phyloP scores from a whole-genome alignment of 2,329 filamentous ascomycete species.

The Aspergillus proliferans region DNA sequence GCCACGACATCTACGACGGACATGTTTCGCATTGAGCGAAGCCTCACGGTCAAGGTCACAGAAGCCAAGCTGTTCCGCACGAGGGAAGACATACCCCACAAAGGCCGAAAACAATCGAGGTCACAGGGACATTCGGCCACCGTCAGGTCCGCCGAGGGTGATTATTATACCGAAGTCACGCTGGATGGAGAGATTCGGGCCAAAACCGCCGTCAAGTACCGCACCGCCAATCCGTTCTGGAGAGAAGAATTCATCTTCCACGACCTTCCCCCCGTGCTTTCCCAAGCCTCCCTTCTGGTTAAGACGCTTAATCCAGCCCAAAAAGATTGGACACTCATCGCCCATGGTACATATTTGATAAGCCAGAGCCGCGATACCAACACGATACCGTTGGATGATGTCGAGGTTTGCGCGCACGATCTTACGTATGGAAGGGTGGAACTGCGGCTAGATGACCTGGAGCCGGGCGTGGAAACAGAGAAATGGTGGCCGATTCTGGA shows the following conservation, averaged over 20 bases:
- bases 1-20: constrained; percentile 41
- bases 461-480: constrained; percentile 70
- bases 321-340: constrained; percentile 45
- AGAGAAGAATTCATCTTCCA: constrained; percentile 43
- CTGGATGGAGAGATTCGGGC: constrained; percentile 45
- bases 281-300: constrained; percentile 40
- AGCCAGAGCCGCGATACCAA: constrained; percentile 35
- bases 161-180: constrained; percentile 45
- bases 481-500: constrained; percentile 83
- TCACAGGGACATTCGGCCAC: constrained; percentile 19
- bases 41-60: constrained; percentile 53
- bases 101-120: constrained; percentile 29
- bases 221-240: constrained; percentile 44
- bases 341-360: constrained; percentile 39
- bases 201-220: constrained; percentile 43
- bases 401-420: constrained; percentile 44
- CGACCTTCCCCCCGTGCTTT: constrained; percentile 44
- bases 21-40: constrained; percentile 62
- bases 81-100: constrained; percentile 24
- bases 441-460: constrained; percentile 70
- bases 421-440: constrained; percentile 59
- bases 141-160: constrained; percentile 27
- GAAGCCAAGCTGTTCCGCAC: constrained; percentile 52
- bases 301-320: constrained; percentile 44
- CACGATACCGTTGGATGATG: constrained; percentile 37